Conservation (phyloP, 306 rosid species). For the Dryas drummondii region DNA sequence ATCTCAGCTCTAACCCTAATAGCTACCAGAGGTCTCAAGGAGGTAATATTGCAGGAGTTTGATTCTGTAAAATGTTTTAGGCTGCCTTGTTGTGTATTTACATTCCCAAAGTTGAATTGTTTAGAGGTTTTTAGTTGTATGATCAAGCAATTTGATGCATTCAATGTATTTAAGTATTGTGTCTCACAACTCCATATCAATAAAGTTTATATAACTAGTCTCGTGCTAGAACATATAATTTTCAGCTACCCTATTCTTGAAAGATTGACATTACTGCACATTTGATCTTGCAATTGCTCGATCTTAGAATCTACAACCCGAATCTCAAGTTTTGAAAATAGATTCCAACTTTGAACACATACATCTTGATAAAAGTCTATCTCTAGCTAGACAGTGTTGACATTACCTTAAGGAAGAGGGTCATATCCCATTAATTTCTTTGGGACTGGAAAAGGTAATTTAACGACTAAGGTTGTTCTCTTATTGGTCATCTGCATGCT, state of each 20-base stretch:
- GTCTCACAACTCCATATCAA: constrained; percentile 24
- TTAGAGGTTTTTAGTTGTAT: constrained; percentile 26
- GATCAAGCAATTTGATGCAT: constrained; percentile 12
- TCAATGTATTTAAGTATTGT: constrained; percentile 4
- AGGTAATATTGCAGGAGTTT: constrained; percentile 25
- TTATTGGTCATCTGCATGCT: constrained; percentile 12
- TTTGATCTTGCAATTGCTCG: background rate
- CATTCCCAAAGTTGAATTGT: constrained; percentile 15
- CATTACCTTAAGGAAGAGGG: constrained; percentile 13
- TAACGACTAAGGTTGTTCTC: background rate
- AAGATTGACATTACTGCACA: constrained; percentile 21
- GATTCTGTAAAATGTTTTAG: background rate
- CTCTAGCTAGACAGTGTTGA: constrained; percentile 10
- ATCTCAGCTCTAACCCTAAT: background rate
- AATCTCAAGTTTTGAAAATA: constrained; percentile 27
- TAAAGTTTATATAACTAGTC: background rate
- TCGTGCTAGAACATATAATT: constrained; percentile 12
- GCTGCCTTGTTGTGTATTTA: constrained; percentile 16
- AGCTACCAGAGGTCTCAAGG: constrained; percentile 22
- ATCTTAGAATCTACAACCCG: constrained; percentile 13
- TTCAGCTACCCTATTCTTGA: constrained; percentile 23
- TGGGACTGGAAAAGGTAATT: background rate
- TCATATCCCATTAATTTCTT: background rate
- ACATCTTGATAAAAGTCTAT: constrained; percentile 3
- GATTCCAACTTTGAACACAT: constrained; percentile 16